These are phyloP conservation scores for Podospora pseudopauciseta DNA, from an alignment of 495 filamentous ascomycete genomes.

Conservation along the genomic window DNA sequence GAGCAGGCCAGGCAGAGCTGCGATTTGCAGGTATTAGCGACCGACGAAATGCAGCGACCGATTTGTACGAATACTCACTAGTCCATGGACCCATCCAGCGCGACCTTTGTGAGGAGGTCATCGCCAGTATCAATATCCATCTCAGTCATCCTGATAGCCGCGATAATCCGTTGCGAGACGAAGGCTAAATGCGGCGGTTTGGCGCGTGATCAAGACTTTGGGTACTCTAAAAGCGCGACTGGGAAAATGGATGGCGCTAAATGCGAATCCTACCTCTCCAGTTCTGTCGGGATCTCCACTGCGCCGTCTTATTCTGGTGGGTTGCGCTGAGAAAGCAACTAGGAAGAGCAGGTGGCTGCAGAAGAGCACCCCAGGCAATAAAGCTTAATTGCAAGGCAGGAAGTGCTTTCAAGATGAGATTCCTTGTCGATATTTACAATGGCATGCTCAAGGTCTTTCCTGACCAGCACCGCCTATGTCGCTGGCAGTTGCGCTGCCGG, in stretches of 20 bases:
- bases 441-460: not conserved
- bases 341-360: not conserved
- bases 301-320: not conserved
- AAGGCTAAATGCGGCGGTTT: conserved; percentile 10
- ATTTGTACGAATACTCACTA: conserved; percentile 48
- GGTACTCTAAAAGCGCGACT: not conserved
- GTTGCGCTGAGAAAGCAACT: not conserved
- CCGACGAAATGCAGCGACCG: not conserved
- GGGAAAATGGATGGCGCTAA: conserved; percentile 1
- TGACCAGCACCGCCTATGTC: not conserved
- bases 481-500: not conserved
- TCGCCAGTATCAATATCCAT: conserved; percentile 56
- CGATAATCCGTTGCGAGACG: conserved; percentile 11
- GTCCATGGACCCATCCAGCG: conserved; percentile 65
- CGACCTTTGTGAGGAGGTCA: conserved; percentile 58
- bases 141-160: conserved; percentile 29
- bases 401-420: not conserved
- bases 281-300: not conserved
- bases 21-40: not conserved
- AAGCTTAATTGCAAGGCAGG: not conserved
- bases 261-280: not conserved
- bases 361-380: not conserved
- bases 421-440: not conserved
- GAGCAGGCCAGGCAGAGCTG: conserved; percentile 40
- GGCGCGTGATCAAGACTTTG: conserved; percentile 8